phyloP scores from a whole-genome alignment of 495 filamentous ascomycete species.

The Talaromyces trachyspermus region DNA sequence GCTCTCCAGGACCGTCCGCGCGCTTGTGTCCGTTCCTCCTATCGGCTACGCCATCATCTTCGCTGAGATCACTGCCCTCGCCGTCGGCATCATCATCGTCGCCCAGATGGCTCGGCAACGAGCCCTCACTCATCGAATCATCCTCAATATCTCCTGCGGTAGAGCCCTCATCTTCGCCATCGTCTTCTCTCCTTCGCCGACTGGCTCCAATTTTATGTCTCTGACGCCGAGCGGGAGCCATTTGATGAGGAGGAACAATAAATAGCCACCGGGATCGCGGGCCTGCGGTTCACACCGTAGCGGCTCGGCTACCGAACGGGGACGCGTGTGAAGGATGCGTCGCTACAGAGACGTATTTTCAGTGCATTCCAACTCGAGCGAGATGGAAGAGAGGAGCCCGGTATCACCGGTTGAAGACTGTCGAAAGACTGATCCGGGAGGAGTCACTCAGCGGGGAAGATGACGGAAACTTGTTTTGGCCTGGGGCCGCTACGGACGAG shows the following conservation, averaged over 20 bases:
- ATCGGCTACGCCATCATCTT: constrained; percentile 47
- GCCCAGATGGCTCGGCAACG: constrained; percentile 64
- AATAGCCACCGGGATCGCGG: too few relatives aligned
- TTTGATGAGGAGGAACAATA: constrained; percentile 19
- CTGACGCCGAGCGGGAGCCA: constrained; percentile 59
- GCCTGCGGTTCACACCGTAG: constrained; percentile 3
- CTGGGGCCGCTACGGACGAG: constrained; percentile 1
- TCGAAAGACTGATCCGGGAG: background rate
- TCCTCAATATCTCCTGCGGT: constrained; percentile 60
- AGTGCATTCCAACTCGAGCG: too few relatives aligned
- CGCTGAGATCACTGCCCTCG: constrained; percentile 68
- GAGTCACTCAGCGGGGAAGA: constrained; percentile 5
- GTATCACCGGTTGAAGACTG: background rate
- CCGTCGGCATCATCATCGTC: constrained; percentile 63
- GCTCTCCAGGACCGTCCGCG: constrained; percentile 8
- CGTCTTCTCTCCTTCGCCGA: constrained; percentile 69
- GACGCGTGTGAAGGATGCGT: background rate
- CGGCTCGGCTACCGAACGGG: constrained; percentile 3
- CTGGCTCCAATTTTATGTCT: constrained; percentile 70
- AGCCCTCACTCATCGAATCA: constrained; percentile 77
- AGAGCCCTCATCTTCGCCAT: constrained; percentile 63
- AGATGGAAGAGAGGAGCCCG: background rate
- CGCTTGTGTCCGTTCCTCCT: constrained; percentile 31
- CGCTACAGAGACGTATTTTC: background rate
- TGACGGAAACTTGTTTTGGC: constrained; percentile 5